Percentiles rank a stretch among this genome's conserved stretches.
phyloP scores from a whole-genome alignment of 805 yeast species.

The Grigorovia humatica region DNA sequence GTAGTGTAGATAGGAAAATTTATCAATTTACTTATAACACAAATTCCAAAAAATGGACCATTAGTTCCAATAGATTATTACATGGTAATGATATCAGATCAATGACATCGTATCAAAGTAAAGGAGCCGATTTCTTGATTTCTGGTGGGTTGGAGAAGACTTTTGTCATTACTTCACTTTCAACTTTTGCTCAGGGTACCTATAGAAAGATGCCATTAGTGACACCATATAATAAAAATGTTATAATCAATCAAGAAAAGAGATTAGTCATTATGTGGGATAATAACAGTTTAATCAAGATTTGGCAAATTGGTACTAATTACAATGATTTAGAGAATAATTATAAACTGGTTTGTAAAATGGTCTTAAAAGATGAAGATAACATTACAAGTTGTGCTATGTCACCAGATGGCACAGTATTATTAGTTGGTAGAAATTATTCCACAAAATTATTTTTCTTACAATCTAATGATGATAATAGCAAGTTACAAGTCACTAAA shows the following conservation, averaged over 20 bases:
- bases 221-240: constrained; percentile 45
- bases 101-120: constrained; percentile 59
- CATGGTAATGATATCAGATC: constrained; percentile 83
- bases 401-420: constrained; percentile 50
- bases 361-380: constrained; percentile 64
- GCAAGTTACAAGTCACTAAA: constrained; percentile 41
- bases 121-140: constrained; percentile 54
- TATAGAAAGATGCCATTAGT: constrained; percentile 57
- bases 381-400: constrained; percentile 61
- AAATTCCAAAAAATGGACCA: constrained; percentile 55
- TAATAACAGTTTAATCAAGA: constrained; percentile 58
- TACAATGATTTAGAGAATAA: constrained; percentile 13
- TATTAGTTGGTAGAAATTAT: constrained; percentile 63
- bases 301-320: constrained; percentile 54
- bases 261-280: constrained; percentile 66
- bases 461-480: constrained; percentile 25
- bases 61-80: constrained; percentile 60
- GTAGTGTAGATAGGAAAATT: constrained; percentile 90
- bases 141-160: constrained; percentile 79
- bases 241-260: constrained; percentile 36
- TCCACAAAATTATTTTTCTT: constrained; percentile 61
- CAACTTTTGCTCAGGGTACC: constrained; percentile 58
- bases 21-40: constrained; percentile 44
- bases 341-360: constrained; percentile 50
- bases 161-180: constrained; percentile 50